Evolutionary conservation across 805 yeast genomes (phyloP), one percentile per base, ranked within the genome.

Genomic region (Wickerhamiella australiensis): DNA sequence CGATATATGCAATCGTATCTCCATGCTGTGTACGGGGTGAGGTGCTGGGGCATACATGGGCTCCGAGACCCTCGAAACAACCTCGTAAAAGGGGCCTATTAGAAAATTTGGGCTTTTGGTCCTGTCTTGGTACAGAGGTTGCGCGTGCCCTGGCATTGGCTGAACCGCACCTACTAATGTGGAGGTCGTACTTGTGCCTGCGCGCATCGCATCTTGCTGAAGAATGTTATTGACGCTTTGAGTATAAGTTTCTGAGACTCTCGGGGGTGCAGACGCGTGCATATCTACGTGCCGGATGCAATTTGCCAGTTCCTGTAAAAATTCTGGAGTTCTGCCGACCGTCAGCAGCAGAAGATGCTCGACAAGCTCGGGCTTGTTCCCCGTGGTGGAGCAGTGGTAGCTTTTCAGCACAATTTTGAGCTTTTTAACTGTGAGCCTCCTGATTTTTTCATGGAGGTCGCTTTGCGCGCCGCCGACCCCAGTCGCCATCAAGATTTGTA

Each of bases 331-430:
- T 15, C 20, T 12, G 4, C 21, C 31, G 8, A 13, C 11, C 3
- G 31, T n/a, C 12, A 23, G 15, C 4, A 41, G 20, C 13, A 41
- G 4, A 7, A 41, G 15, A 13, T 86, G 68, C 31, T 76, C 78
- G 48, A 73, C 72, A 12, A 84, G 63, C 29, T 76, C 81, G 18
- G 73, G 71, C 62, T 85, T 85, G 35, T 78, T 66, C 1, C 92
- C 94, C 5, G 71, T 58, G 8, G 67, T 57, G 1, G 76, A 63
- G 17, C 80, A 62, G 1, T 74, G 73, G 15, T 79, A 58, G 1
- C 29, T 42, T 22, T 57, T 52, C n/a, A 64, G 57, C 20, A 65
- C 52, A 8, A 22, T 25, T 45, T 61, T 64, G 25, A 67, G 63
- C 43, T 59, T 57, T 5, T 58, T 49, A 2, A 67, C 61, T 7